A percentile compares a stretch with the other conserved stretches of the same genome.
phyloP scores from a whole-genome alignment of 148 eudicot species.

The Camellia lanceoleosa region DNA sequence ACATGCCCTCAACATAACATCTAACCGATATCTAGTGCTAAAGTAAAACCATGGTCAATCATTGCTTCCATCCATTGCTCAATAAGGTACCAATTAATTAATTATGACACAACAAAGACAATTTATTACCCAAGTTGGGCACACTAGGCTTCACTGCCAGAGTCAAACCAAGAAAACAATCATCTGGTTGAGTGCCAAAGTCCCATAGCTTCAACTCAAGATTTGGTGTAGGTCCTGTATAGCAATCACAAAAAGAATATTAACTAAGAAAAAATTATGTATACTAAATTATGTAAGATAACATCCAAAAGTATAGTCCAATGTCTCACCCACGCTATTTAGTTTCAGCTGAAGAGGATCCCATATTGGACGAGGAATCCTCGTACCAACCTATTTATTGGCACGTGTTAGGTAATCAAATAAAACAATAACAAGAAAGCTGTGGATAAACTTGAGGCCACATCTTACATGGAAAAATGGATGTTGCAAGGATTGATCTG shows the following conservation, averaged over 20 bases:
- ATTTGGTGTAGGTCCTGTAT: slow-evolving; percentile 66
- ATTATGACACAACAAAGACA: background rate
- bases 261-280: background rate
- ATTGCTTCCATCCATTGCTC: background rate
- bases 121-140: slow-evolving; percentile 52
- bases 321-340: slow-evolving; percentile 42
- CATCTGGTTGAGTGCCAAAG: slow-evolving; percentile 67
- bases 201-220: slow-evolving; percentile 92
- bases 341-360: slow-evolving; percentile 54
- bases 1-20: background rate
- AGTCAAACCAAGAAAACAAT: slow-evolving; percentile 84
- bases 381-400: slow-evolving; percentile 42
- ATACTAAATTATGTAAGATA: slow-evolving; percentile 8
- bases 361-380: slow-evolving; percentile 59
- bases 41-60: background rate
- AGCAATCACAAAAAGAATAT: slow-evolving; percentile 5
- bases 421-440: slow-evolving; percentile 5
- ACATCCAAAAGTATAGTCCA: slow-evolving; percentile 1
- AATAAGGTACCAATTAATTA: background rate
- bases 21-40: background rate
- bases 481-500: slow-evolving; percentile 76
- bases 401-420: slow-evolving; percentile 26
- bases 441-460: slow-evolving; percentile 14
- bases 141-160: slow-evolving; percentile 79
- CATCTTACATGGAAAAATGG: slow-evolving; percentile 76